Percentiles rank a stretch among this genome's conserved stretches.
These are phyloP conservation scores for Solanum chaucha DNA, from an alignment of 257 asterid genomes.

Conservation along the genomic window DNA sequence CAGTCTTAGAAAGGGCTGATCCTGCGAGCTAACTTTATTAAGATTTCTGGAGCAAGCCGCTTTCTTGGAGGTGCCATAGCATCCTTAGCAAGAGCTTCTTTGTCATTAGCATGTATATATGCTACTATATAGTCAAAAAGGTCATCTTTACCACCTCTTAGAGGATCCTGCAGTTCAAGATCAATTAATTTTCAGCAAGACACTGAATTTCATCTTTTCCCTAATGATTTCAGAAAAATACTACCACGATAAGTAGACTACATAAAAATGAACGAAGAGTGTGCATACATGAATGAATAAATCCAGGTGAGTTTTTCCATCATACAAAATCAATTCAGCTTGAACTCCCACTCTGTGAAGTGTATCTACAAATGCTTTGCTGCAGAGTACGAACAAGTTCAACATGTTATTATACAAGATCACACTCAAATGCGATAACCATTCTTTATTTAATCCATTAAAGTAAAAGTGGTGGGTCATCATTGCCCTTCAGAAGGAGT, in stretches of 20 bases:
- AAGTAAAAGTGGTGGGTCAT: not conserved
- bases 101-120: conserved; percentile 58
- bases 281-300: conserved; percentile 70
- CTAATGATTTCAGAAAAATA: not conserved
- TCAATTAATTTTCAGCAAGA: not conserved
- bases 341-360: conserved; percentile 57
- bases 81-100: conserved; percentile 66
- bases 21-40: conserved; percentile 52
- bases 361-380: conserved; percentile 49
- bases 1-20: conserved; percentile 65
- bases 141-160: conserved; percentile 89
- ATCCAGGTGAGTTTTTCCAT: conserved; percentile 93
- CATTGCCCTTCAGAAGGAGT: conserved; percentile 1
- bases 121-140: conserved; percentile 64
- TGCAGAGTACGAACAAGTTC: conserved; percentile 21
- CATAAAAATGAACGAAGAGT: not conserved
- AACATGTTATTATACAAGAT: not conserved
- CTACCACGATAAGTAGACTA: not conserved
- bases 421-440: not conserved
- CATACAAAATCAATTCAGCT: conserved; percentile 58
- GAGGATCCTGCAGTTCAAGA: conserved; percentile 61
- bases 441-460: not conserved
- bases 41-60: conserved; percentile 71
- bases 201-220: not conserved
- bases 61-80: conserved; percentile 62